These are phyloP conservation scores for Flueggea neowawraea DNA, from an alignment of 441 rosid genomes.

Conservation along the genomic window DNA sequence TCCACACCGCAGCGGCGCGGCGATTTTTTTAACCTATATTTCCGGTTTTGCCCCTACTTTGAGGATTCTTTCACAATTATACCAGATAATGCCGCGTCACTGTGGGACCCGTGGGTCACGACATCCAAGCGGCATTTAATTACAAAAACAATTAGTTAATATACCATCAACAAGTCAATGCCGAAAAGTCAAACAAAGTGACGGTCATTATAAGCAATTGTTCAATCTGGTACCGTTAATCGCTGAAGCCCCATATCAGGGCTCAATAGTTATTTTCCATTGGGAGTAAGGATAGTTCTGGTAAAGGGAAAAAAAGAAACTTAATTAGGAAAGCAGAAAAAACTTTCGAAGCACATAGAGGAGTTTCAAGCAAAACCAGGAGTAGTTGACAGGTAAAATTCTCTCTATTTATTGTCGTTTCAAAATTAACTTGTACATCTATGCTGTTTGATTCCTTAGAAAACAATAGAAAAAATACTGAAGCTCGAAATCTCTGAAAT, in stretches of 20 bases:
- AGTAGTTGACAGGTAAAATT: conserved; percentile 16
- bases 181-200: too few relatives aligned
- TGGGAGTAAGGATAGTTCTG: conserved; percentile 11
- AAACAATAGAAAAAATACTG: neutral
- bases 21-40: neutral
- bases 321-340: neutral
- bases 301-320: neutral
- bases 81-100: neutral
- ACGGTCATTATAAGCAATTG: too few relatives aligned
- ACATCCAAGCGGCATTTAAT: too few relatives aligned
- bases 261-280: neutral
- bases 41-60: conserved; percentile 2
- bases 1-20: neutral
- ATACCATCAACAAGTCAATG: too few relatives aligned
- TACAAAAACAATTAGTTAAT: too few relatives aligned
- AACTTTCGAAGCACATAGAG: neutral
- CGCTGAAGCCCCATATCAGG: neutral
- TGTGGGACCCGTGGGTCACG: too few relatives aligned
- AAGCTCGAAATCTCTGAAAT: neutral
- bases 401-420: neutral
- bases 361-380: neutral
- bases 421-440: neutral
- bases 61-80: neutral
- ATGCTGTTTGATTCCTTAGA: neutral
- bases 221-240: too few relatives aligned